Percentiles rank a stretch among this genome's conserved stretches.
phyloP scores from a whole-genome alignment of 169 alveolate species.

The Plasmodium gaboni region DNA sequence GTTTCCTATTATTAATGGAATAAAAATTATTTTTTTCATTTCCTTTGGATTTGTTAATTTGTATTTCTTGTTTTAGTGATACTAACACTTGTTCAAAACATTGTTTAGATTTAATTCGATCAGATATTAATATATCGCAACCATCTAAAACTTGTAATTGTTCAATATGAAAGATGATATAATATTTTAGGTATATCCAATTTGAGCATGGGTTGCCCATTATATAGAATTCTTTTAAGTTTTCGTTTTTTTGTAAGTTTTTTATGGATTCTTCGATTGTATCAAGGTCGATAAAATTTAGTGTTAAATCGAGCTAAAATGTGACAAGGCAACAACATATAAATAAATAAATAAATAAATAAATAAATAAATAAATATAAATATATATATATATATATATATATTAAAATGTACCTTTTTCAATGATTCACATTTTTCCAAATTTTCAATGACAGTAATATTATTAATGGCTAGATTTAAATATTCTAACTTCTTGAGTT shows the following conservation, averaged over 20 bases:
- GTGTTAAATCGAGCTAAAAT: constrained; percentile 90
- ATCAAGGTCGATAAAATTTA: constrained; percentile 89
- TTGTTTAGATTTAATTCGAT: constrained; percentile 88
- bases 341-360: too few relatives aligned
- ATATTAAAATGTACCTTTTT: constrained; percentile 61
- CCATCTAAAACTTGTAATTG: constrained; percentile 88
- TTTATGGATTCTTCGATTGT: constrained; percentile 86
- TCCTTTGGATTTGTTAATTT: background rate
- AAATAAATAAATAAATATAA: too few relatives aligned
- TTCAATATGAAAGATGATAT: constrained; percentile 84
- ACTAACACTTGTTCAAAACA: constrained; percentile 72
- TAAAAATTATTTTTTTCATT: constrained; percentile 62
- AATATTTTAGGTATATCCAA: constrained; percentile 86
- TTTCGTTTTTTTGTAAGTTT: constrained; percentile 80
- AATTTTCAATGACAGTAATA: constrained; percentile 88
- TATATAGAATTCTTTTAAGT: constrained; percentile 86
- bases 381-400: background rate
- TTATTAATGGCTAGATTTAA: constrained; percentile 91
- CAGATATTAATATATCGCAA: constrained; percentile 88
- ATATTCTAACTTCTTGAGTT: constrained; percentile 91
- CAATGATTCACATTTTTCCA: constrained; percentile 90
- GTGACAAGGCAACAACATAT: background rate
- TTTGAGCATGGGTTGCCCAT: constrained; percentile 93
- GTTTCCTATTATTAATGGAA: constrained; percentile 79
- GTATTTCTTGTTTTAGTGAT: constrained; percentile 77